phyloP scores from a whole-genome alignment of 768 basidiomycete genomes.

The Suillus paluster region DNA sequence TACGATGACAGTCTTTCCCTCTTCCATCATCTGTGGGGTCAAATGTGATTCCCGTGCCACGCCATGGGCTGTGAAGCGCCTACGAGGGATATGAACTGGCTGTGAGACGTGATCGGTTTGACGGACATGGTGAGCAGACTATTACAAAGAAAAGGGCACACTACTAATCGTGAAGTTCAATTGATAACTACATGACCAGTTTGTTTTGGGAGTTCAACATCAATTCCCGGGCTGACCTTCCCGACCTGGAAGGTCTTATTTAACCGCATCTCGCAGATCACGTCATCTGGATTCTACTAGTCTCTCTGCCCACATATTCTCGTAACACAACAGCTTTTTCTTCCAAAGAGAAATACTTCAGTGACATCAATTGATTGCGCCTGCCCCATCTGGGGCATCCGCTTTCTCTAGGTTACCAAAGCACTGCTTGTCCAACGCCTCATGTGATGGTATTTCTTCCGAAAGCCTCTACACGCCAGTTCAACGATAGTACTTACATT shows the following conservation, averaged over 20 bases:
- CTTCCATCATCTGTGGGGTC: slow-evolving; percentile 15
- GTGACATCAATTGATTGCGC: not conserved
- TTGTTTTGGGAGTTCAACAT: not conserved
- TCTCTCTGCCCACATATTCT: not conserved
- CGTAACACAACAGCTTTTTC: not conserved
- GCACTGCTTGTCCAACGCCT: not conserved
- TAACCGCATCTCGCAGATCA: not conserved
- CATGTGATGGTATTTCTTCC: not conserved
- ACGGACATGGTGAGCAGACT: slow-evolving; percentile 4
- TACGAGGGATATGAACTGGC: slow-evolving; percentile 8
- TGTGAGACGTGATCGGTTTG: slow-evolving; percentile 10
- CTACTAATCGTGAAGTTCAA: not conserved
- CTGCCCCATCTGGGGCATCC: not conserved
- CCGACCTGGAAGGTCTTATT: slow-evolving; percentile 1
- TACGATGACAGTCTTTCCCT: slow-evolving; percentile 13
- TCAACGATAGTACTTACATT: not conserved
- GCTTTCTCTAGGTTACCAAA: not conserved
- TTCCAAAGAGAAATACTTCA: no score
- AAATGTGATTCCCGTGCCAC: not conserved
- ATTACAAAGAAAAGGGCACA: not conserved
- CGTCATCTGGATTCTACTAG: not conserved
- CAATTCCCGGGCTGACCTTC: not conserved
- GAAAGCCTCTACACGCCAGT: not conserved
- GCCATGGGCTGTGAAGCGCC: slow-evolving; percentile 1
- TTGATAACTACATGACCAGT: not conserved